phyloP scores from a whole-genome alignment of 202 grass and related monocot species.

The Schoenoplectus triqueter region DNA sequence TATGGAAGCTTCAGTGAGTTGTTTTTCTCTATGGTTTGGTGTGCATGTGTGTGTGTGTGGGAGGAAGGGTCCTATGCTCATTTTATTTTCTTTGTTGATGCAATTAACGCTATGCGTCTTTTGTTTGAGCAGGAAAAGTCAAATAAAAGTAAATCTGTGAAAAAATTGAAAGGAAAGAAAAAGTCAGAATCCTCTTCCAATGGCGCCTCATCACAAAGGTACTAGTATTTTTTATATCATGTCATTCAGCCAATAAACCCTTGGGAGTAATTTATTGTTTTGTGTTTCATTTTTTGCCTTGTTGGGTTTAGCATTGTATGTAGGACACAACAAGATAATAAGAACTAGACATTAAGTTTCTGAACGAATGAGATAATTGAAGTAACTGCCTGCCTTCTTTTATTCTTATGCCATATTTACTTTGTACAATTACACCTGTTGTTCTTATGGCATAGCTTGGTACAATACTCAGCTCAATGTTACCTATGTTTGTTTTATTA shows the following conservation, averaged over 20 bases:
- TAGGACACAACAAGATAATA: not conserved
- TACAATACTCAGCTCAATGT: not conserved
- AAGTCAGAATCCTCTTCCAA: conserved; percentile 37
- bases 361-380: not conserved
- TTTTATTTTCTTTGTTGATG: conserved; percentile 29
- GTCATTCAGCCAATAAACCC: not conserved
- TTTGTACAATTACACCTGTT: no score
- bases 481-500: not conserved
- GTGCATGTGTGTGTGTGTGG: not conserved
- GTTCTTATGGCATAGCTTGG: not conserved
- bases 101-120: not conserved
- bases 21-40: conserved; percentile 4
- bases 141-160: conserved; percentile 37
- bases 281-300: not conserved
- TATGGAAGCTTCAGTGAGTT: conserved; percentile 31
- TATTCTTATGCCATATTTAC: not conserved
- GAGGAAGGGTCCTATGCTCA: not conserved
- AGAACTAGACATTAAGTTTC: no score
- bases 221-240: conserved; percentile 21
- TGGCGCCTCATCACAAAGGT: conserved; percentile 34
- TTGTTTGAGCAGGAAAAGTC: conserved; percentile 34
- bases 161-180: conserved; percentile 35
- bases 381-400: not conserved
- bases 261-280: not conserved
- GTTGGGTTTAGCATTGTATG: conserved; percentile 15